Percentiles rank a stretch among this genome's conserved stretches.
These are phyloP conservation scores for Fragaria iinumae DNA, from an alignment of 306 rosid species.

Conservation along the genomic window DNA sequence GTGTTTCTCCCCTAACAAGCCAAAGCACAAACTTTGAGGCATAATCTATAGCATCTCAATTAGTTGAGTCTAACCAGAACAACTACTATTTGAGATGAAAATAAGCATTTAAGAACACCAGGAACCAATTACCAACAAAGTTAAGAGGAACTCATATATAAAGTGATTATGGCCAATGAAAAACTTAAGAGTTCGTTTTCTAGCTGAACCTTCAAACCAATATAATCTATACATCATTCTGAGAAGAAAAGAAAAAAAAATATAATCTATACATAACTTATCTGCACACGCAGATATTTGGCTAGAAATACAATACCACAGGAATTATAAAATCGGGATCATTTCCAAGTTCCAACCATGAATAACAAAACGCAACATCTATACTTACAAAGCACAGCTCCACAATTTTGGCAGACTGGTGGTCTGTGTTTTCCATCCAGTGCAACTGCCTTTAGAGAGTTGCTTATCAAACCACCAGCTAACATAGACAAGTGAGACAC, in stretches of 20 bases:
- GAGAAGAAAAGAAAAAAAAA: too few species aligned
- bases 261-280: not conserved
- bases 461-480: constrained; percentile 40
- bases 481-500: constrained; percentile 71
- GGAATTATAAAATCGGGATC: not conserved
- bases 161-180: not conserved
- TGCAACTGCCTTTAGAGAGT: constrained; percentile 47
- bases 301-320: not conserved
- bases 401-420: constrained; percentile 82
- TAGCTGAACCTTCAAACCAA: not conserved
- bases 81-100: too few species aligned
- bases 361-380: not conserved
- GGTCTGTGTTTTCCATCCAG: constrained; percentile 57
- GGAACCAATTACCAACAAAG: not conserved
- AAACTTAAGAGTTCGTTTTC: not conserved
- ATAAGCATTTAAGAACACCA: not conserved
- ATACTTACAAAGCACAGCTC: constrained; percentile 77
- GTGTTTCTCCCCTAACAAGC: not conserved
- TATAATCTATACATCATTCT: too few species aligned
- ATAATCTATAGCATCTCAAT: not conserved
- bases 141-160: not conserved
- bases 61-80: not conserved
- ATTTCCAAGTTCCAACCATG: not conserved
- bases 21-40: not conserved
- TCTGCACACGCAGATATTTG: not conserved